Conservation (phyloP, 176 grass and related monocot genomes). For the Oryza longistaminata region DNA sequence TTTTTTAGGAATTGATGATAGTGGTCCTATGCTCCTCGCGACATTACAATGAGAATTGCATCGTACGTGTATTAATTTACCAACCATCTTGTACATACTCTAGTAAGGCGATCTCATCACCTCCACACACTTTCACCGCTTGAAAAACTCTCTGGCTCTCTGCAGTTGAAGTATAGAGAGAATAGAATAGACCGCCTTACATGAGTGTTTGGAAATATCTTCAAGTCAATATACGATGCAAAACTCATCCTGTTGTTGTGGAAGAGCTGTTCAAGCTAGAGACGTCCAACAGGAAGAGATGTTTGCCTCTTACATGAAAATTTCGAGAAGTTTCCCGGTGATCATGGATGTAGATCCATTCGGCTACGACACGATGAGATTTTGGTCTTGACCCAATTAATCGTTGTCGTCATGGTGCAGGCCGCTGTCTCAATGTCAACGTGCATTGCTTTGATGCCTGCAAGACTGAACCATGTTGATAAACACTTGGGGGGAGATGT, state of each 20-base stretch:
- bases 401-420: neutral
- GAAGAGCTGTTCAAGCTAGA: neutral
- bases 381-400: neutral
- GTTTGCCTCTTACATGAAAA: neutral
- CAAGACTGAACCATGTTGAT: neutral
- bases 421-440: neutral
- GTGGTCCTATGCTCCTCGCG: no score
- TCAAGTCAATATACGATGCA: no score
- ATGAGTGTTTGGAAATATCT: neutral
- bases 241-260: neutral
- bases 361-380: neutral
- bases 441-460: neutral
- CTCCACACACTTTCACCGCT: no score
- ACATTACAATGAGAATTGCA: no score
- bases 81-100: no score
- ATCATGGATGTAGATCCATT: neutral
- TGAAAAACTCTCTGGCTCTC: no score
- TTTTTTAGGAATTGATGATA: no score
- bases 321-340: neutral
- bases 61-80: no score
- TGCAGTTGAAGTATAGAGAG: no score
- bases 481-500: neutral
- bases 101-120: no score
- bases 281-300: no score
- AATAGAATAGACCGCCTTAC: neutral